Conservation (phyloP, 352 stramenopile species). For the Globisporangium recalcitrans region DNA sequence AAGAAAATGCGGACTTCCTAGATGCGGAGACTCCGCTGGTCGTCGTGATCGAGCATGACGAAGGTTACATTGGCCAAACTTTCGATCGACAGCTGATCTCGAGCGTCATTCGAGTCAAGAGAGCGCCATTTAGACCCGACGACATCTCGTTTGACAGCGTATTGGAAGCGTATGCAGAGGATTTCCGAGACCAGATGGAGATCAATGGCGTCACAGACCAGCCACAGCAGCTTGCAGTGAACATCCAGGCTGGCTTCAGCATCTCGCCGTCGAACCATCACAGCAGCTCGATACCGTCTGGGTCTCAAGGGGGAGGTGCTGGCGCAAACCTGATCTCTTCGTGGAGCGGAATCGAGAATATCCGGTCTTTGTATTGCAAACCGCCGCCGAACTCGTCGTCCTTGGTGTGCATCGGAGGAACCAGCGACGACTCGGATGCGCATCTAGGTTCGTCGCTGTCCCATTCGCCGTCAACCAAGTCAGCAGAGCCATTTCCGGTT, state of each 20-base stretch:
- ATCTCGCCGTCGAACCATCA: not conserved
- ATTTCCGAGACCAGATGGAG: slow-evolving; percentile 12
- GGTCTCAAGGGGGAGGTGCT: not conserved
- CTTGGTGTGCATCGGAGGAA: slow-evolving; percentile 9
- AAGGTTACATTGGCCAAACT: slow-evolving; percentile 9
- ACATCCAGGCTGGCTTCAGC: slow-evolving; percentile 9
- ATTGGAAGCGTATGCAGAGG: slow-evolving; percentile 15
- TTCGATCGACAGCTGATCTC: not conserved
- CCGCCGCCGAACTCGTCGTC: slow-evolving; percentile 13
- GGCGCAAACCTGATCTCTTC: slow-evolving; percentile 12
- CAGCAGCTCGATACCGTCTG: not conserved
- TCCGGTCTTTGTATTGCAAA: slow-evolving; percentile 9
- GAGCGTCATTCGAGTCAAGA: slow-evolving; percentile 5
- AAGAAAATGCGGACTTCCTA: not conserved
- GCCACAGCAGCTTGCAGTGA: slow-evolving; percentile 8
- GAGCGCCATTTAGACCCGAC: not conserved
- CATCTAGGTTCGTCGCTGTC: not conserved
- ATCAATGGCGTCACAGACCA: slow-evolving; percentile 10
- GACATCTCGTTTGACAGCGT: slow-evolving; percentile 9
- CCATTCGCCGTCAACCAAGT: not conserved
- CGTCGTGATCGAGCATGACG: slow-evolving; percentile 15
- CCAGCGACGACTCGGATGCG: not conserved
- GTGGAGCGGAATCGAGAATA: slow-evolving; percentile 19
- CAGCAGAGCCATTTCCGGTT: not conserved
- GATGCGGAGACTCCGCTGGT: slow-evolving; percentile 1